Evolutionary conservation across 176 grass and related monocot genomes (phyloP).

Genomic region (Melocanna baccifera): DNA sequence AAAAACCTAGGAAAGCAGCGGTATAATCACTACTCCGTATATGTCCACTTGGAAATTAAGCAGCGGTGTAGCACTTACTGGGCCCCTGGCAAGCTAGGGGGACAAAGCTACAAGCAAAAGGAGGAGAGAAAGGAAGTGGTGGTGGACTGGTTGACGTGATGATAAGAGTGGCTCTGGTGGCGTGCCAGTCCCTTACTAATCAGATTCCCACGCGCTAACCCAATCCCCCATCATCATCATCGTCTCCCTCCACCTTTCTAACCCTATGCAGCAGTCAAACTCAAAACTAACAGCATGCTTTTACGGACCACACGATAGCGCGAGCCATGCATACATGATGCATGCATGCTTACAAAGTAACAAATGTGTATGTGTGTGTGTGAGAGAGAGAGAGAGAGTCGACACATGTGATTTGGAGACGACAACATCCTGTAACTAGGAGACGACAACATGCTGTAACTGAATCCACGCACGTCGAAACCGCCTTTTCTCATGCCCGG

Average conservation of each 20-base stretch:
- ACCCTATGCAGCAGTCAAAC: slow-evolving; percentile 8
- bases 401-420: too few relatives aligned
- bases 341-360: too few relatives aligned
- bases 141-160: slow-evolving; percentile 55
- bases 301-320: neutral
- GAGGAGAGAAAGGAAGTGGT: neutral
- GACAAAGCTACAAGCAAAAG: neutral
- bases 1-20: too few relatives aligned
- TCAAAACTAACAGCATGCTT: slow-evolving; percentile 13
- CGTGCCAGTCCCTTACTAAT: slow-evolving; percentile 71
- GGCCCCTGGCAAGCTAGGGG: neutral
- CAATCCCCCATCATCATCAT: slow-evolving; percentile 45
- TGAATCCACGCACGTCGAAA: neutral
- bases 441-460: slow-evolving; percentile 42
- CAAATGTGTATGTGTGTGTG: neutral
- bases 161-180: slow-evolving; percentile 70
- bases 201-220: slow-evolving; percentile 85
- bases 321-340: slow-evolving; percentile 39
- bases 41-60: neutral
- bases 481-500: neutral
- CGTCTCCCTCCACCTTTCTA: slow-evolving; percentile 38
- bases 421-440: neutral
- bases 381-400: neutral
- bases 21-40: neutral
- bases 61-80: neutral